Base-by-base conservation (phyloP, 208 protist species). In the Vickermania ingenoplastis region DNA sequence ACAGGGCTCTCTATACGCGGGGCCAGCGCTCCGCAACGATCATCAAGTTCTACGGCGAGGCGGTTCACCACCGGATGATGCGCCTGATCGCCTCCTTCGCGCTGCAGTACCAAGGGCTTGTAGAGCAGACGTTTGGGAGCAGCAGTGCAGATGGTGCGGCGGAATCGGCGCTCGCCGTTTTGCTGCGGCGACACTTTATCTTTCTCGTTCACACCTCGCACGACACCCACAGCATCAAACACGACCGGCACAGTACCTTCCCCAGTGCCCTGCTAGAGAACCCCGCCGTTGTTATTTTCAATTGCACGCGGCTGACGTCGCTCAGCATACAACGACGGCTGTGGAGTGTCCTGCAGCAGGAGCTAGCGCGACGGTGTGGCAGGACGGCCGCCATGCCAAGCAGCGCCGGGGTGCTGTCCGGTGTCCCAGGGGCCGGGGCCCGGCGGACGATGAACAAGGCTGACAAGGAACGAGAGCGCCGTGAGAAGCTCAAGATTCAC, bases 131-230 rank as follows among this genome's bases (percentile, higher is more conserved):
- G 24, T 52, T 53, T 27, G 23, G 21, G 3, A 58, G 52, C 1
- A 7, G 11, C 17, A 17, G 36, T 7, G 7, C 36, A n/a, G 11
- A 7, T 45, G 11, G 7, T 17, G 7, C 36, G 7, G 7, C 36
- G 36, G 17, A 17, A 7, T 45, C 13, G 50, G 22, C 5, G n/a
- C 11, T 5, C 13, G 25, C 23, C 7, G 17, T 29, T 5, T 4
- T 41, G 11, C 53, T 90, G 31, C 75, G 62, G 5, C 81, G 65
- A 2, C 72, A 87, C 49, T 41, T 83, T 21, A 57, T 92, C 49
- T 68, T 89, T 41, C 86, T 95, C 51, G 55, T 95, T 31, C 69
- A 88, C 67, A 95, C 88, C 1, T 82, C 74, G 21, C 88, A 95
- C 63, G 85, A 95, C 65, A 84, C 74, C 23, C 88, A 95, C 63